A percentile compares a stretch with the other conserved stretches of the same genome.
Conservation (phyloP, 108 stramenopile genomes). For the Nitzschia inconspicua region DNA sequence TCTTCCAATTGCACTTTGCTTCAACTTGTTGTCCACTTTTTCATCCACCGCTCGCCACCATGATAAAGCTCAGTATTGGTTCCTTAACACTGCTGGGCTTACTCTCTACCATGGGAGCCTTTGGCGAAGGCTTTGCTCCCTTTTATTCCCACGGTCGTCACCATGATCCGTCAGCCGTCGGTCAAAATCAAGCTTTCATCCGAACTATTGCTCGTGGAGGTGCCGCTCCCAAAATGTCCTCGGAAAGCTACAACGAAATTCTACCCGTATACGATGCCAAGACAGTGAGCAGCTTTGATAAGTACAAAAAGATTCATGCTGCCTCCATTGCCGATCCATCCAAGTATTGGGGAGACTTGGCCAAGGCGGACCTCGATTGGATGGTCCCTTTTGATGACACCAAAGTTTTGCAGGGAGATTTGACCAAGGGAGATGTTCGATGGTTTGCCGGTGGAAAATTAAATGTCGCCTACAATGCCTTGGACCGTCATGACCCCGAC, state of each 20-base stretch:
- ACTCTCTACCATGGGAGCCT: neutral
- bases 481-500: constrained; percentile 70
- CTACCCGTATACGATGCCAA: constrained; percentile 17
- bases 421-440: constrained; percentile 58
- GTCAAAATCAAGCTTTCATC: too few species aligned
- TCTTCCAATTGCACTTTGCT: too few species aligned
- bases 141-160: neutral
- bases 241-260: neutral
- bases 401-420: constrained; percentile 45
- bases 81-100: neutral
- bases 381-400: constrained; percentile 54
- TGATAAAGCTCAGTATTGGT: neutral
- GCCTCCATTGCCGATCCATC: constrained; percentile 48
- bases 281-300: constrained; percentile 21
- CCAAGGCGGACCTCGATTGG: constrained; percentile 66
- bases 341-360: constrained; percentile 62
- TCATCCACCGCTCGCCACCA: constrained; percentile 3
- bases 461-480: constrained; percentile 84
- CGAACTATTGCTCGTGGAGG: too few species aligned
- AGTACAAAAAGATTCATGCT: constrained; percentile 55
- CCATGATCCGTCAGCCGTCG: neutral
- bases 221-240: neutral
- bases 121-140: constrained; percentile 1
- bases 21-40: too few species aligned
- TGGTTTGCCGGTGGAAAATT: constrained; percentile 87